Conservation (phyloP, 352 stramenopile genomes). For the Phytophthora kernoviae region DNA sequence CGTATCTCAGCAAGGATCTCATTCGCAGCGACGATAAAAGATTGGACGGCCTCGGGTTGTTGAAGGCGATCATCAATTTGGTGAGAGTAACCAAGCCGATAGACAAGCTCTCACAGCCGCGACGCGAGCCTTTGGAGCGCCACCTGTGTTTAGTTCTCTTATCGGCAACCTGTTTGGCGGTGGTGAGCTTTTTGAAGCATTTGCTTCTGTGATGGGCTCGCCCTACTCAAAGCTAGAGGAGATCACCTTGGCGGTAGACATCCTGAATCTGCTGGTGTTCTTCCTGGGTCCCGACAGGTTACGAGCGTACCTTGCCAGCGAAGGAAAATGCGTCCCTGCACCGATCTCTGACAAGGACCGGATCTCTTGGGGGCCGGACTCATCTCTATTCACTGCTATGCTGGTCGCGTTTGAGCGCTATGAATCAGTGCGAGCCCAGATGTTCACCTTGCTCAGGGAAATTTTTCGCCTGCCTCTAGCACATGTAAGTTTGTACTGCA, state of each 20-base stretch:
- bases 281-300: constrained; percentile 74
- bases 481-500: constrained; percentile 45
- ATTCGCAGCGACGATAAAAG: constrained; percentile 42
- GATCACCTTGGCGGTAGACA: constrained; percentile 60
- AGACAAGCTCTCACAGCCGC: constrained; percentile 63
- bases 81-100: constrained; percentile 63
- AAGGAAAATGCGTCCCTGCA: constrained; percentile 70
- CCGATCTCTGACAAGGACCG: constrained; percentile 66
- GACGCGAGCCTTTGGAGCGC: constrained; percentile 52
- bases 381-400: constrained; percentile 76
- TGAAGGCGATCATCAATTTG: constrained; percentile 78
- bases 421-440: constrained; percentile 62
- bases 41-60: constrained; percentile 57
- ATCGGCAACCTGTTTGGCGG: constrained; percentile 75
- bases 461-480: constrained; percentile 75
- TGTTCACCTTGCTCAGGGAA: constrained; percentile 71
- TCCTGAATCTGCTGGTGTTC: constrained; percentile 73
- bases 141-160: constrained; percentile 62
- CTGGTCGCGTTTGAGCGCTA: constrained; percentile 72
- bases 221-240: constrained; percentile 50
- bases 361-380: constrained; percentile 64
- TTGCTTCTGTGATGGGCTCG: constrained; percentile 53
- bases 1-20: constrained; percentile 49
- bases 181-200: constrained; percentile 62
- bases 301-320: constrained; percentile 64